Evolutionary conservation across 1,284 basidiomycete genomes (phyloP).

Genomic region (Ceraceosorus guamensis): DNA sequence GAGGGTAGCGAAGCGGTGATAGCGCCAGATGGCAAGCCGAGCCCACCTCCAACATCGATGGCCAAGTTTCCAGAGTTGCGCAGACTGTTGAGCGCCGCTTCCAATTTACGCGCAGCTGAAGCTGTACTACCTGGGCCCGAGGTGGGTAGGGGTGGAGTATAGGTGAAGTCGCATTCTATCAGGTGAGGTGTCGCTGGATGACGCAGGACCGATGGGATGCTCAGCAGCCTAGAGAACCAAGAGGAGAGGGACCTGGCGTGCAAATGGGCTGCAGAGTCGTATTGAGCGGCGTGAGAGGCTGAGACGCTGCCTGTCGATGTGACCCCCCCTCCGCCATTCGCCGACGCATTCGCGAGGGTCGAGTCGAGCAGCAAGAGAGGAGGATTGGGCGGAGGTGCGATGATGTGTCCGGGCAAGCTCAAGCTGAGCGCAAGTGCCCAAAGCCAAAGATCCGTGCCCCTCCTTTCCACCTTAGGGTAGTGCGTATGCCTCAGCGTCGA

Average conservation of each 20-base stretch:
- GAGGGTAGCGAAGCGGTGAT: not conserved
- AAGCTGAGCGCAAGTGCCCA: constrained; percentile 5
- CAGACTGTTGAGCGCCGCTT: not conserved
- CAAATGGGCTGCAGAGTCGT: not conserved
- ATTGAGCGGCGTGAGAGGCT: not conserved
- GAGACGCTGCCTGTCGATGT: too few species aligned
- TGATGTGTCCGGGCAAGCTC: constrained; percentile 1
- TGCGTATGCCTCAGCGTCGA: constrained; percentile 1
- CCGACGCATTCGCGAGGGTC: not conserved
- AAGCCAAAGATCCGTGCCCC: constrained; percentile 1
- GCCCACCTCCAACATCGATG: constrained; percentile 8
- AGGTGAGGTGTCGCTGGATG: constrained; percentile 24
- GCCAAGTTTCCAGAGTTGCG: not conserved
- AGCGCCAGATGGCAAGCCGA: constrained; percentile 5
- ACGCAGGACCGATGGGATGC: constrained; percentile 9
- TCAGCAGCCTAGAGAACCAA: constrained; percentile 1
- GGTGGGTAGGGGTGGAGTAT: constrained; percentile 4
- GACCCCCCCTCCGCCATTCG: not conserved
- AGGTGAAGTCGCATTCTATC: constrained; percentile 12
- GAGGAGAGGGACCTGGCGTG: not conserved
- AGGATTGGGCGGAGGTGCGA: constrained; percentile 1
- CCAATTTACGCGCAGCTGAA: constrained; percentile 1
- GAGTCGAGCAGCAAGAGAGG: not conserved
- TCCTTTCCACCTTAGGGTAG: constrained; percentile 4
- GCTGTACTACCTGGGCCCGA: constrained; percentile 2